Percentiles rank a stretch among this genome's conserved stretches.
Conservation (phyloP, 129 eudicot genomes). For the Oenanthe sinensis region DNA sequence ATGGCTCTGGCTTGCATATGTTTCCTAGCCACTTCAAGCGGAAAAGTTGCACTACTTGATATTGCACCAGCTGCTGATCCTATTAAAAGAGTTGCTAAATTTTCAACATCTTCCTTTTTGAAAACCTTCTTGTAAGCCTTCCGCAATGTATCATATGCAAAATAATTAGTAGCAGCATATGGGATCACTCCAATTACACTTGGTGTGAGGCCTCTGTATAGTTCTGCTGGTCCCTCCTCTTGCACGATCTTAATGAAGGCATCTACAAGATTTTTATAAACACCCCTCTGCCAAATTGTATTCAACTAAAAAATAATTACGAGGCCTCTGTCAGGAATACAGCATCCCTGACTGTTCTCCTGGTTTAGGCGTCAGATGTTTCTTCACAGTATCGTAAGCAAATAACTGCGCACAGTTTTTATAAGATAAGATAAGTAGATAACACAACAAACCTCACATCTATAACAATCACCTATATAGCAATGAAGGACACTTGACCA, state of each 20-base stretch:
- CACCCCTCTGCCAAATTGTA: slow-evolving; percentile 48
- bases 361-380: slow-evolving; percentile 55
- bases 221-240: slow-evolving; percentile 83
- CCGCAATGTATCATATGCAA: slow-evolving; percentile 68
- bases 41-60: slow-evolving; percentile 80
- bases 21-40: slow-evolving; percentile 86
- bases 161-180: slow-evolving; percentile 81
- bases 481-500: neutral
- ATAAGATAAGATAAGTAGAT: slow-evolving; percentile 5
- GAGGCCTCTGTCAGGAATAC: no score
- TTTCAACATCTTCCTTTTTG: slow-evolving; percentile 59
- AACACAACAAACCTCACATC: neutral
- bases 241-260: slow-evolving; percentile 63
- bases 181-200: slow-evolving; percentile 80
- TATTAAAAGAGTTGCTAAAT: slow-evolving; percentile 64
- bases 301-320: neutral
- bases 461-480: neutral
- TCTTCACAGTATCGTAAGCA: slow-evolving; percentile 75
- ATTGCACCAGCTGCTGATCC: slow-evolving; percentile 86
- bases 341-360: no score
- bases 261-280: slow-evolving; percentile 59
- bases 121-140: slow-evolving; percentile 55
- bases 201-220: slow-evolving; percentile 80
- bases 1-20: slow-evolving; percentile 93
- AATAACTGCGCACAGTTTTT: slow-evolving; percentile 42